A percentile compares a stretch with the other conserved stretches of the same genome.
These are phyloP conservation scores for Peterozyma xylosa DNA, from an alignment of 805 yeast species.

Conservation along the genomic window DNA sequence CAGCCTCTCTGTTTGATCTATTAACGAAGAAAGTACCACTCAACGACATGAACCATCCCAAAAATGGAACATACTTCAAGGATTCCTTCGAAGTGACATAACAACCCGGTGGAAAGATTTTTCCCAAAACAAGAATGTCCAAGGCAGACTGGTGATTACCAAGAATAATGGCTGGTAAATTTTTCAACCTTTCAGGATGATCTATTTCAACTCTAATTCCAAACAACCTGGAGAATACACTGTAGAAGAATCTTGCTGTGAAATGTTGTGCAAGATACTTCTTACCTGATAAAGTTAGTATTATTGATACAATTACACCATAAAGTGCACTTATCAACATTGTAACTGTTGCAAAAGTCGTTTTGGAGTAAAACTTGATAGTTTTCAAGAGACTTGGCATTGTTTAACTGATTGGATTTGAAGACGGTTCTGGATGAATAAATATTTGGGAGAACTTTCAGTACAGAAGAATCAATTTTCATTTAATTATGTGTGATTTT, in stretches of 20 bases:
- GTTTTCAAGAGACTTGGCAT: conserved; percentile 17
- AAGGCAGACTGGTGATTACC: conserved; percentile 90
- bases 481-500: too few species aligned
- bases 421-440: too few species aligned
- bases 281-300: conserved; percentile 62
- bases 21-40: conserved; percentile 91
- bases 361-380: conserved; percentile 49
- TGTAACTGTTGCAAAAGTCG: conserved; percentile 43
- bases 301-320: conserved; percentile 71
- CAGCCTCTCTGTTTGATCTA: conserved; percentile 67
- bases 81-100: conserved; percentile 89
- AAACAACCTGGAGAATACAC: conserved; percentile 48
- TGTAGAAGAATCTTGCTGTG: conserved; percentile 78
- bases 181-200: conserved; percentile 51
- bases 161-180: conserved; percentile 69
- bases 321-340: conserved; percentile 58
- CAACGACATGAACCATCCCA: conserved; percentile 95
- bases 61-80: conserved; percentile 74
- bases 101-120: conserved; percentile 79
- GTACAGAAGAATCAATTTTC: too few species aligned
- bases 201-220: conserved; percentile 67
- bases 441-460: too few species aligned
- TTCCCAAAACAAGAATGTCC: conserved; percentile 78
- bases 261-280: conserved; percentile 81
- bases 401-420: background rate